Base-by-base conservation (phyloP, 1,139 yeast species). In the Suhomyces bokatorum region DNA sequence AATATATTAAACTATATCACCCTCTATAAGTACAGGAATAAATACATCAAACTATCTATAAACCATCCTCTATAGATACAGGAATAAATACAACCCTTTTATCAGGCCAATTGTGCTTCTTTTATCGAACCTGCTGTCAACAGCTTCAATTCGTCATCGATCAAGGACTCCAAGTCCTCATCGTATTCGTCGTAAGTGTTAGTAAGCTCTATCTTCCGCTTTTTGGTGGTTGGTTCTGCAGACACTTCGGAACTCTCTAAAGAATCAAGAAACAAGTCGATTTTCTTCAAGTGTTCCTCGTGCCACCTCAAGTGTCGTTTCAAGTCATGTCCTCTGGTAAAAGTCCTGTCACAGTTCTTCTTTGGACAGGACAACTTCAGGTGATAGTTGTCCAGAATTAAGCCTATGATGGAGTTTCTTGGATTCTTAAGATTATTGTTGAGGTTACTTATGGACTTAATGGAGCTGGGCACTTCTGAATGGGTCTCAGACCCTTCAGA, bases 221-320 rank as follows among this genome's bases (percentile, higher is more conserved):
- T 42, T 17, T 42, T 37, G 17, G 31, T 13, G 4, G 27, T 11
- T 11, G 35, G 37, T 15, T 37, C 41, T 13, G 35, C n/a, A 13
- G 46, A 32, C 20, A 29, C 44, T 24, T 40, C 46, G 14, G 43
- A 47, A 9, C 34, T 31, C 26, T 62, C 63, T 33, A 73, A 53
- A 1, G 69, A 60, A 7, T 54, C 55, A 47, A 74, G 60, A 44
- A 64, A 73, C 9, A 49, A 49, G 43, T 69, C 70, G 11, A 73
- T 63, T 50, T 62, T 67, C 35, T 50, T 51, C 46, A 67, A 53
- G 31, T 71, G 70, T 17, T 63, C 63, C 10, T 70, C 69, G 56
- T 82, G 87, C 85, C 85, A 80, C 33, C 59, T 62, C 40, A 81
- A 52, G 57, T 83, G 88, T 38, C 85, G 67, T 17, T 60, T 57